phyloP scores from a whole-genome alignment of 768 basidiomycete genomes.

The Solioccasus polychromus region DNA sequence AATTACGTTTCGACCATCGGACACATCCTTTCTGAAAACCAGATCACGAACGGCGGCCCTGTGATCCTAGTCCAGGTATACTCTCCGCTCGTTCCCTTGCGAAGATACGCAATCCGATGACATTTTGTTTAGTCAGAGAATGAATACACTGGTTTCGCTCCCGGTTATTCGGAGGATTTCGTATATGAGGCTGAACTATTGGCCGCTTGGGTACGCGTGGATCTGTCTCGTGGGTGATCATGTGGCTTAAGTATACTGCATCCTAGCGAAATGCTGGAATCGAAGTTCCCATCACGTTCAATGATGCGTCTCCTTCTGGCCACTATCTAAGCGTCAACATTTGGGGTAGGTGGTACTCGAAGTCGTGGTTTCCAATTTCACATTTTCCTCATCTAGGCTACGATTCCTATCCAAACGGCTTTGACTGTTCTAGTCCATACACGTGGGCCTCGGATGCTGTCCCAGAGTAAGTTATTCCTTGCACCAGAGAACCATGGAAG shows the following conservation, averaged over 20 bases:
- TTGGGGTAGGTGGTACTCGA: slow-evolving; percentile 36
- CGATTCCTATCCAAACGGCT: slow-evolving; percentile 46
- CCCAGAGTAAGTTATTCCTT: slow-evolving; percentile 28
- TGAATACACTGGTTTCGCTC: slow-evolving; percentile 41
- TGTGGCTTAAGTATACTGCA: slow-evolving; percentile 3
- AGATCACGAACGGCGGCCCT: slow-evolving; percentile 60
- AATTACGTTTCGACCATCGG: slow-evolving; percentile 52
- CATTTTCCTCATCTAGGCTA: slow-evolving; percentile 10
- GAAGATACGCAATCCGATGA: slow-evolving; percentile 6
- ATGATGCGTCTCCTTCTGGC: slow-evolving; percentile 45
- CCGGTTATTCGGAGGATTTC: slow-evolving; percentile 39
- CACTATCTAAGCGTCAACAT: slow-evolving; percentile 46
- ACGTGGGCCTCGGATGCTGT: slow-evolving; percentile 44
- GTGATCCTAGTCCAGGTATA: slow-evolving; percentile 36
- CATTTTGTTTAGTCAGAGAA: slow-evolving; percentile 44
- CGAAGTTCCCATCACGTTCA: slow-evolving; percentile 45
- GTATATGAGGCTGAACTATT: slow-evolving; percentile 42
- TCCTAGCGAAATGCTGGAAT: slow-evolving; percentile 41
- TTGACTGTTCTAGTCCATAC: slow-evolving; percentile 50
- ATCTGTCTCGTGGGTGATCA: background rate
- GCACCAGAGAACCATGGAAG: background rate
- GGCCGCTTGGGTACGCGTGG: slow-evolving; percentile 20
- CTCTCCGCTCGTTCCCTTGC: slow-evolving; percentile 29
- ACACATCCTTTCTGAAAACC: slow-evolving; percentile 49
- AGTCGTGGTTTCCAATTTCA: background rate